Conservation (phyloP, 2,329 filamentous ascomycete genomes). For the Magnaporthiopsis incrustans region DNA sequence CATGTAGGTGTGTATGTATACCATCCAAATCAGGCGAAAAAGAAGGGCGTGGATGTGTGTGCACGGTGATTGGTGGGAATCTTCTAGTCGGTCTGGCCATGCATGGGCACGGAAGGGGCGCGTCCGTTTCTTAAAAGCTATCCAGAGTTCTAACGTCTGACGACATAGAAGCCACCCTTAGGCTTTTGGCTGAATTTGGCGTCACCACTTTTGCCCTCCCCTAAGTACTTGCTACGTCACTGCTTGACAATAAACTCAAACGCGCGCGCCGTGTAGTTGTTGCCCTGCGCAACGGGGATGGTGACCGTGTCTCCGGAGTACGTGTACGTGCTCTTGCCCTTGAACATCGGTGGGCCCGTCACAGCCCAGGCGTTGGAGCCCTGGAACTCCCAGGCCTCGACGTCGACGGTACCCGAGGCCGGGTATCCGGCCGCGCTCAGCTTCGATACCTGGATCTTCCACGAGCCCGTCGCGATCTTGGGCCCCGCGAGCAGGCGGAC, state of each 20-base stretch:
- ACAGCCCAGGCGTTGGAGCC: conserved; percentile 14
- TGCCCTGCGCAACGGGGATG: conserved; percentile 29
- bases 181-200: too few relatives aligned
- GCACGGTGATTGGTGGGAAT: neutral
- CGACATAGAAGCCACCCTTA: too few relatives aligned
- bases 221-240: too few relatives aligned
- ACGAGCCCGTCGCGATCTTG: conserved; percentile 3
- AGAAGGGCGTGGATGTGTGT: too few relatives aligned
- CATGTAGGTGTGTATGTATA: too few relatives aligned
- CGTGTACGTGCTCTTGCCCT: conserved; percentile 21
- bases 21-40: too few relatives aligned
- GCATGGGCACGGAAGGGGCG: neutral
- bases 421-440: conserved; percentile 4
- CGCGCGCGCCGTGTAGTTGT: conserved; percentile 28
- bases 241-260: conserved; percentile 25
- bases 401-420: neutral
- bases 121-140: too few relatives aligned
- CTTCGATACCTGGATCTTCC: neutral
- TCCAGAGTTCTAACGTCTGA: too few relatives aligned
- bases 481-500: conserved; percentile 4
- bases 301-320: conserved; percentile 27
- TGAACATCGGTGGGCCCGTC: conserved; percentile 22
- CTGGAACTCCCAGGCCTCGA: conserved; percentile 6
- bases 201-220: too few relatives aligned
- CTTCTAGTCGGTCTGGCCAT: neutral